phyloP scores from a whole-genome alignment of 2,329 filamentous ascomycete genomes.

The Colletotrichum camelliae region DNA sequence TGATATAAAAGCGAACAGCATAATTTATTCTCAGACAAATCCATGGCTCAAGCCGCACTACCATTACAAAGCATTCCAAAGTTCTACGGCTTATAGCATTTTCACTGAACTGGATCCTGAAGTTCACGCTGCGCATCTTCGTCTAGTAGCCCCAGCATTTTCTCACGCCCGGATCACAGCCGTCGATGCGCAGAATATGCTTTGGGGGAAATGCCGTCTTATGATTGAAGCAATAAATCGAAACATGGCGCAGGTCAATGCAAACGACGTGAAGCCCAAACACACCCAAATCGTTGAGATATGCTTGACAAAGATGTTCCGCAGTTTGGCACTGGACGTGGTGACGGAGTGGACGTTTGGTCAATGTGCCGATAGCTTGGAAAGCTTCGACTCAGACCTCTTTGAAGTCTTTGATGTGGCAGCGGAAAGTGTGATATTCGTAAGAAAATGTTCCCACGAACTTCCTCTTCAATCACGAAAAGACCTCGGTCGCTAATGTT shows the following conservation, averaged over 20 bases:
- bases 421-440: not conserved
- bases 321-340: not conserved
- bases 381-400: not conserved
- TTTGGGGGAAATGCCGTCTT: not conserved
- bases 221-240: not conserved
- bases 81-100: not conserved
- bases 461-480: not conserved
- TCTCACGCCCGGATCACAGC: not conserved
- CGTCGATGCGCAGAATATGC: not conserved
- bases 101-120: conserved; percentile 3
- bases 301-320: not conserved
- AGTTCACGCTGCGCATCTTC: not conserved
- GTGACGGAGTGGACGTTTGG: conserved; percentile 7
- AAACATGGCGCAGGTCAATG: not conserved
- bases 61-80: conserved; percentile 3
- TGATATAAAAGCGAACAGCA: not conserved
- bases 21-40: not conserved
- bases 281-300: not conserved
- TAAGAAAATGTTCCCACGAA: not conserved
- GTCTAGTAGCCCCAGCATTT: not conserved
- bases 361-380: not conserved
- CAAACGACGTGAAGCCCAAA: not conserved
- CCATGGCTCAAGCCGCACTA: conserved; percentile 1
- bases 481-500: not conserved
- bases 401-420: not conserved